A percentile compares a stretch with the other conserved stretches of the same genome.
These are phyloP conservation scores for Wickerhamomyces mucosus DNA, from an alignment of 805 yeast species.

Conservation along the genomic window DNA sequence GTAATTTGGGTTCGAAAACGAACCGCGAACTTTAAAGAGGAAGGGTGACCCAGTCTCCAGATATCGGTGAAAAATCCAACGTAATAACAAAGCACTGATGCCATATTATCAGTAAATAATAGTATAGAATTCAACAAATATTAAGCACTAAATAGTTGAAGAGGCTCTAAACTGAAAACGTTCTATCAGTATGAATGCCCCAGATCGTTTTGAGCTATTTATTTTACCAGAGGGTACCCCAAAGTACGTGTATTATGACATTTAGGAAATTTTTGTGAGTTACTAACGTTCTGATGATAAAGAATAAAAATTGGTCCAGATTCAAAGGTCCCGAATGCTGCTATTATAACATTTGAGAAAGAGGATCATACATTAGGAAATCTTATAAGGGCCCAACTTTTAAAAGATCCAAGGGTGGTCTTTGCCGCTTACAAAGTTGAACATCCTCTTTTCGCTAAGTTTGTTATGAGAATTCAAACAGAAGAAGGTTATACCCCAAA, in stretches of 20 bases:
- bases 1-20: too few relatives aligned
- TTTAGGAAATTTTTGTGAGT: too few relatives aligned
- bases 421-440: slow-evolving; percentile 97
- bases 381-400: slow-evolving; percentile 73
- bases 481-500: slow-evolving; percentile 91
- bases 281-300: slow-evolving; percentile 5
- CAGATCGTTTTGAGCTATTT: slow-evolving; percentile 96
- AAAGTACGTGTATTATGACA: slow-evolving; percentile 49
- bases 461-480: slow-evolving; percentile 89
- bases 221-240: slow-evolving; percentile 96
- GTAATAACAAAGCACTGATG: too few relatives aligned
- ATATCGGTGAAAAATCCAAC: too few relatives aligned
- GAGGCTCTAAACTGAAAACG: too few relatives aligned
- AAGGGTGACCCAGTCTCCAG: too few relatives aligned
- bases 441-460: slow-evolving; percentile 95
- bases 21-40: too few relatives aligned
- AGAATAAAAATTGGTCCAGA: slow-evolving; percentile 85
- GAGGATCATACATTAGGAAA: slow-evolving; percentile 98
- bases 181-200: slow-evolving; percentile 85
- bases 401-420: slow-evolving; percentile 79
- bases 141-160: too few relatives aligned
- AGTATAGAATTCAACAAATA: too few relatives aligned
- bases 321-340: slow-evolving; percentile 90
- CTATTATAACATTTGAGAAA: slow-evolving; percentile 84
- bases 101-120: too few relatives aligned